phyloP scores from a whole-genome alignment of 2,329 filamentous ascomycete genomes.

The Fusarium continuum region DNA sequence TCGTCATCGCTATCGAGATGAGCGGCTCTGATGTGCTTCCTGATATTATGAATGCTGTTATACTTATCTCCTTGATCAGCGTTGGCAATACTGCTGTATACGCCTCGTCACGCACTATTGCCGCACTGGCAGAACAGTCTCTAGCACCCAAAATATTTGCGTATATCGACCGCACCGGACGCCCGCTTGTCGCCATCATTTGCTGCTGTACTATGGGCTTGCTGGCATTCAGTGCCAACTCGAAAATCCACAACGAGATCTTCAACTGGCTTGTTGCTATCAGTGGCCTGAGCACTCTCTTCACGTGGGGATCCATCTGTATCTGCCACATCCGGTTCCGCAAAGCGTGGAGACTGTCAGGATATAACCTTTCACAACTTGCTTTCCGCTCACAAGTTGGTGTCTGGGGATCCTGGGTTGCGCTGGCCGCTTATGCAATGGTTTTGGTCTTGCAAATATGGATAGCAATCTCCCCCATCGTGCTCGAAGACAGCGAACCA shows the following conservation, averaged over 20 bases:
- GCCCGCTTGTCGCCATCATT: conserved; percentile 77
- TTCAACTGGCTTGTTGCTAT: conserved; percentile 85
- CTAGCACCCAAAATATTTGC: conserved; percentile 79
- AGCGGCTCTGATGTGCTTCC: conserved; percentile 82
- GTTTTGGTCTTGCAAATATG: conserved; percentile 87
- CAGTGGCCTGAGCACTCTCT: conserved; percentile 75
- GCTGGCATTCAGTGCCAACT: conserved; percentile 78
- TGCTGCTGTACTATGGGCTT: conserved; percentile 74
- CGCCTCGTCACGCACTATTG: conserved; percentile 73
- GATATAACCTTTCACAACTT: conserved; percentile 75
- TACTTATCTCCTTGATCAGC: conserved; percentile 88
- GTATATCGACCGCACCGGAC: conserved; percentile 83
- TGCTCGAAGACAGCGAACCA: background rate
- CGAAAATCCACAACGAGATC: conserved; percentile 65
- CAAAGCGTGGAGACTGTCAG: conserved; percentile 73
- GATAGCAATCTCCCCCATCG: conserved; percentile 80
- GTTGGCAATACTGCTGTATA: conserved; percentile 93
- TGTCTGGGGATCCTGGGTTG: conserved; percentile 81
- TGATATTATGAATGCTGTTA: conserved; percentile 93
- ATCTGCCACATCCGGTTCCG: conserved; percentile 91
- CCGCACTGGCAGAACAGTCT: conserved; percentile 65
- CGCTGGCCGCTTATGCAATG: conserved; percentile 79
- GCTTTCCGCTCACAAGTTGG: conserved; percentile 84
- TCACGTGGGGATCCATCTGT: conserved; percentile 86
- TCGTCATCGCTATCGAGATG: conserved; percentile 89